Evolutionary conservation across 2,329 filamentous ascomycete genomes (phyloP), one percentile per base, ranked within the genome.

Genomic region (Arthrocladium fulminans): DNA sequence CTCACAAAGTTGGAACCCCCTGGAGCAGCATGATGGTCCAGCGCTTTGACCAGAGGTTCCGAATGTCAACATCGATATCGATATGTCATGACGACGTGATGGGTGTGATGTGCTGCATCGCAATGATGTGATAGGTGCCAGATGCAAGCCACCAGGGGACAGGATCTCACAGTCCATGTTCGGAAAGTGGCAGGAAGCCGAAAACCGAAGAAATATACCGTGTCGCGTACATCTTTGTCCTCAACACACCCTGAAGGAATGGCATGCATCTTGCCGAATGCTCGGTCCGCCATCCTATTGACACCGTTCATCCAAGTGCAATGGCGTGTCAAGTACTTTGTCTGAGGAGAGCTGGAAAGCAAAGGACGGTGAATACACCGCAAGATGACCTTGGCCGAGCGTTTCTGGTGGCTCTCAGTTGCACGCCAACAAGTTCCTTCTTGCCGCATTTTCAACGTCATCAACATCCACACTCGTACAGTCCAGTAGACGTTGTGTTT

Each of bases 331-430:
- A n/a, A n/a, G n/a, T n/a, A n/a, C n/a, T n/a, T n/a, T n/a, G n/a
- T n/a, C n/a, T n/a, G n/a, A 8, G 4, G 32, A 35, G 13, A 5
- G 6, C 17, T 5, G 17, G 32, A 13, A 29, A 7, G 32, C 32
- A 44, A 30, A 44, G 19, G 23, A 44, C 41, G 41, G 41, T 44
- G 41, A 44, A 10, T 30, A 44, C 41, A 44, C 41, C 41, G 41
- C 41, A 34, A 44, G 24, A 34, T 32, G 25, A 35, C 17, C 32
- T 15, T 35, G 6, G n/a, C 7, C 13, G 13, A n/a, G 13, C 13
- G 32, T 5, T n/a, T 7, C 7, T 6, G 4, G 13, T 35, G 17
- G 32, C 32, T 35, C 10, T 35, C 32, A 35, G 32, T 9, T 15
- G n/a, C 32, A 35, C 17, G 10, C 6, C 17, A 15, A 35, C 27